phyloP scores from a whole-genome alignment of 371 early-diverging fungal species.

The Nematocida displodere region DNA sequence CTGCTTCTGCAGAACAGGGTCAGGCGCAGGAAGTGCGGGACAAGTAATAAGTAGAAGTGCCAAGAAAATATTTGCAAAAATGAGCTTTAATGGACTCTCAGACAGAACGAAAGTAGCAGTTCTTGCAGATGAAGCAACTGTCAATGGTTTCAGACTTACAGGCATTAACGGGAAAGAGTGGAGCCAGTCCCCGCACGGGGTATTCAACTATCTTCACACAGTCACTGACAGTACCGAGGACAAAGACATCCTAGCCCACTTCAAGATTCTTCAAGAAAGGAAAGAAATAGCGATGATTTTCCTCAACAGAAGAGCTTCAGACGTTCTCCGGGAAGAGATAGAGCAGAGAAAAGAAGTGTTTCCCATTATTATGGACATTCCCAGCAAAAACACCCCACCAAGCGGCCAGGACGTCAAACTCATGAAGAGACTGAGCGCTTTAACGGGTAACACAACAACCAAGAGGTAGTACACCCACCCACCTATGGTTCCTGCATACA shows the following conservation, averaged over 20 bases:
- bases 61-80: constrained; percentile 10
- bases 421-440: constrained; percentile 29
- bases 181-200: constrained; percentile 44
- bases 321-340: constrained; percentile 53
- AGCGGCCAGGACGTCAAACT: constrained; percentile 10
- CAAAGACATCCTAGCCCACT: constrained; percentile 52
- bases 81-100: constrained; percentile 10
- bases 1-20: not conserved
- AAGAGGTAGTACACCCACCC: too few species aligned
- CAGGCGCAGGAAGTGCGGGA: not conserved
- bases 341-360: constrained; percentile 50
- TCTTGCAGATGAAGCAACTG: constrained; percentile 63
- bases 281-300: constrained; percentile 63
- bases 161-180: constrained; percentile 54
- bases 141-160: constrained; percentile 61
- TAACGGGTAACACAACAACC: constrained; percentile 23
- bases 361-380: constrained; percentile 60
- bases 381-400: constrained; percentile 49
- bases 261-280: constrained; percentile 39
- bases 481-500: too few species aligned
- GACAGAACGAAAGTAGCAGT: constrained; percentile 57
- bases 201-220: constrained; percentile 41
- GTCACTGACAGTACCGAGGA: constrained; percentile 40
- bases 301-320: constrained; percentile 56
- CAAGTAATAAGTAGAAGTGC: too few species aligned